Base-by-base conservation (phyloP, 768 basidiomycete genomes). In the Mycena filopes region DNA sequence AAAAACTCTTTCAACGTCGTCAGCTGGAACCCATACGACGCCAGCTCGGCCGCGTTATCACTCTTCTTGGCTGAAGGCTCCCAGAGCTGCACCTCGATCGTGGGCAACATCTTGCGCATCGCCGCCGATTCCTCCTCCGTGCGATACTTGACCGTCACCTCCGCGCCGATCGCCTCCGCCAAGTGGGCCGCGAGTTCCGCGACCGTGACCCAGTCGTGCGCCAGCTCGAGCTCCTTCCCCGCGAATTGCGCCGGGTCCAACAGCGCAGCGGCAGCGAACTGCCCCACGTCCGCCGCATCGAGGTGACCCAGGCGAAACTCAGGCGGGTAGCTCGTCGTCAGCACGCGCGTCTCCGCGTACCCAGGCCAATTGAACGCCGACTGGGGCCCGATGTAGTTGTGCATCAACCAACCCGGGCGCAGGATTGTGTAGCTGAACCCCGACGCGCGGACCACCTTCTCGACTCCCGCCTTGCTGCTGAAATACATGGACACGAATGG, bases 1-100 rank as follows among this genome's bases (percentile, higher is more conserved):
- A 63, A 28, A 55, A 68, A 68, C 53, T 68, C 66, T 23, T 55
- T 54, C 33, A 68, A 64, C 2, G 51, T 63, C 51, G 66, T 64
- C 29, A 63, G 29, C 8, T 20, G 43, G 33, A 68, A 49, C 5
- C 62, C 57, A 21, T 65, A 65, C 45, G 42, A 26, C 1, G 50
- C 56, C 33, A 68, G 21, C 53, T 67, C 51, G 20, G 33, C 18
- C 11, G 26, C 16, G 36, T 36, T 11, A 41, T 68, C 66, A 16
- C 15, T 28, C 28, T 13, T 26, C 28, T 25, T 10, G 16, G 21
- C n/a, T 11, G 33, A 40, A n/a, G 45, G 13, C 38, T 8, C 16
- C 36, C 18, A 68, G 11, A 64, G 21, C 58, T 68, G 66, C 41
- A 21, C 26, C 47, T 68, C 61, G 38, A 68, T 5, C 11, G 61